phyloP scores from a whole-genome alignment of 371 early-diverging fungal species.

The Mucor plumbeus region DNA sequence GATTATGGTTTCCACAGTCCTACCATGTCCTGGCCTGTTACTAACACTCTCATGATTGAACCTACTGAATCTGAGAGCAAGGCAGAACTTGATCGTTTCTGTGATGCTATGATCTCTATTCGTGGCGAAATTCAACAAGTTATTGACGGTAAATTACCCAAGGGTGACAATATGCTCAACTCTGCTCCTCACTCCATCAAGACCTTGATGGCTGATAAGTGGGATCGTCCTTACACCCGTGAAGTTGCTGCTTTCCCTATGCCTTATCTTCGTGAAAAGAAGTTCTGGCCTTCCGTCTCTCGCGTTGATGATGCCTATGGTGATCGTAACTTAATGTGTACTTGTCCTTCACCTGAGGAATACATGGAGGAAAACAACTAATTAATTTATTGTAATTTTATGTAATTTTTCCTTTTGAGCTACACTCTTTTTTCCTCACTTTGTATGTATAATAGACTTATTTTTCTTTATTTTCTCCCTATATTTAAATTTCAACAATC shows the following conservation, averaged over 20 bases:
- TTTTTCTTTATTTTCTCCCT: not conserved
- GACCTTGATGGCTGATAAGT: slow-evolving; percentile 73
- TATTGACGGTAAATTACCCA: slow-evolving; percentile 81
- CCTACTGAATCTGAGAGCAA: slow-evolving; percentile 97
- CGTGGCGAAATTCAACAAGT: slow-evolving; percentile 90
- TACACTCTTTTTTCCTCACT: slow-evolving; percentile 5
- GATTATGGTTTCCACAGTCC: slow-evolving; percentile 98
- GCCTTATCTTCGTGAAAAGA: slow-evolving; percentile 76
- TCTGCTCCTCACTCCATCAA: slow-evolving; percentile 91
- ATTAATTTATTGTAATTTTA: not conserved
- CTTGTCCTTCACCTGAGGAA: slow-evolving; percentile 77
- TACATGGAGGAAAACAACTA: slow-evolving; percentile 31
- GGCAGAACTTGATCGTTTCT: slow-evolving; percentile 94
- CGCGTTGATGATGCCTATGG: slow-evolving; percentile 96
- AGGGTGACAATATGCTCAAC: slow-evolving; percentile 84
- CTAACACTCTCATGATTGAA: slow-evolving; percentile 98
- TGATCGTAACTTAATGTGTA: slow-evolving; percentile 92
- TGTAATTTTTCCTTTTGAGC: not conserved
- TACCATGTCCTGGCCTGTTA: slow-evolving; percentile 98
- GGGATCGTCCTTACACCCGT: slow-evolving; percentile 87
- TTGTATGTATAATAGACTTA: slow-evolving; percentile 7
- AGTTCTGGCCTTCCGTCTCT: slow-evolving; percentile 95
- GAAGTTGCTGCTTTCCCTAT: slow-evolving; percentile 93
- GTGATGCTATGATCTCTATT: slow-evolving; percentile 96
- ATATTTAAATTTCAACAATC: slow-evolving; percentile 4